phyloP scores from a whole-genome alignment of 208 protist genomes.

The Acanthamoeba castellanii region DNA sequence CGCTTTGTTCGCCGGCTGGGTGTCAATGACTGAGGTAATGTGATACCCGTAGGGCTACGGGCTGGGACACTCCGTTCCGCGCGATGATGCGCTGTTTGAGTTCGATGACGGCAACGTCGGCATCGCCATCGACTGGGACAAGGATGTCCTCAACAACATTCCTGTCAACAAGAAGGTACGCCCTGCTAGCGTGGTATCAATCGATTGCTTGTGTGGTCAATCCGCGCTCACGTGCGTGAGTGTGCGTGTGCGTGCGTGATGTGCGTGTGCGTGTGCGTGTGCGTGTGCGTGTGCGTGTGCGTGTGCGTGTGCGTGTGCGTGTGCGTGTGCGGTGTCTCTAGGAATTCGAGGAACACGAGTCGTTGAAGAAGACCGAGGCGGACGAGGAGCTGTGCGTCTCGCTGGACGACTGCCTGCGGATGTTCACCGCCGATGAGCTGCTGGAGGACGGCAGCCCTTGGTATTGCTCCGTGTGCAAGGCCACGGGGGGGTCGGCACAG shows the following conservation, averaged over 20 bases:
- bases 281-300: too few species aligned
- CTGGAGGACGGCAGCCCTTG: slow-evolving; percentile 80
- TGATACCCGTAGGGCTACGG: neutral
- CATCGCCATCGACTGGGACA: slow-evolving; percentile 53
- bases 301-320: too few species aligned
- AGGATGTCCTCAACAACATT: neutral
- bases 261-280: too few species aligned
- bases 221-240: neutral
- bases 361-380: neutral
- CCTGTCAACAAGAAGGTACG: neutral
- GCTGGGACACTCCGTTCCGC: neutral
- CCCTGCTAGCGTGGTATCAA: neutral
- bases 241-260: too few species aligned
- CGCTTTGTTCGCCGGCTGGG: too few species aligned
- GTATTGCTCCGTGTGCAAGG: slow-evolving; percentile 85
- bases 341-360: slow-evolving; percentile 33
- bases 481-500: slow-evolving; percentile 74
- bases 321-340: neutral
- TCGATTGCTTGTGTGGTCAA: neutral
- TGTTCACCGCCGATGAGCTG: slow-evolving; percentile 83
- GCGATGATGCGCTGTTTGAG: neutral
- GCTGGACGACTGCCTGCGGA: slow-evolving; percentile 80
- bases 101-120: slow-evolving; percentile 19
- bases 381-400: slow-evolving; percentile 48
- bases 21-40: neutral